Conservation (phyloP, 371 early-diverging fungal species). For the Rozella allomycis region DNA sequence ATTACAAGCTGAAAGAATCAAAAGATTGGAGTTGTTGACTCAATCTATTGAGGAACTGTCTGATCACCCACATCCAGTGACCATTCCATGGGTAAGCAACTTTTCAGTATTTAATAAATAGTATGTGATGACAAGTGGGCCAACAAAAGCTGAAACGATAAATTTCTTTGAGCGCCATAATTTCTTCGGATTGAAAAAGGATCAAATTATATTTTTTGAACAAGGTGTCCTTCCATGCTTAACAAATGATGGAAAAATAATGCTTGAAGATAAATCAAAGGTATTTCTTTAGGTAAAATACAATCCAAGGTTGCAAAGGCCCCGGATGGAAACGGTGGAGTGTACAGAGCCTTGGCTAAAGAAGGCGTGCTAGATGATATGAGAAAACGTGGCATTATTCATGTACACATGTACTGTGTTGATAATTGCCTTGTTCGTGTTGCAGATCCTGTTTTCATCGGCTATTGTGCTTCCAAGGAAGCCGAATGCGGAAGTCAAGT, state of each 20-base stretch:
- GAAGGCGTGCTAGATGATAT: conserved; percentile 54
- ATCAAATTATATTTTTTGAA: conserved; percentile 69
- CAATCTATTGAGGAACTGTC: too few species aligned
- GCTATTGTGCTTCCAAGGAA: conserved; percentile 50
- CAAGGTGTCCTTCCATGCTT: conserved; percentile 71
- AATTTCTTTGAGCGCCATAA: conserved; percentile 43
- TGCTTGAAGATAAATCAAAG: conserved; percentile 51
- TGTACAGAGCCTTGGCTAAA: conserved; percentile 54
- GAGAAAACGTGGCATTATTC: conserved; percentile 46
- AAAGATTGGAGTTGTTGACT: conserved; percentile 51
- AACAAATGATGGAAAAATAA: conserved; percentile 55
- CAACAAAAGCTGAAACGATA: conserved; percentile 56
- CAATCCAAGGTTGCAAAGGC: too few species aligned
- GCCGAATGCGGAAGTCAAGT: conserved; percentile 87
- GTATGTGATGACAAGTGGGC: conserved; percentile 88
- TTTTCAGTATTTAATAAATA: conserved; percentile 61
- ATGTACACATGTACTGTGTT: conserved; percentile 78
- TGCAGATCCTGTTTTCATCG: conserved; percentile 79
- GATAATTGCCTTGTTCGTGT: conserved; percentile 81
- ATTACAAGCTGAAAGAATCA: conserved; percentile 75
- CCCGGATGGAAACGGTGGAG: conserved; percentile 77
- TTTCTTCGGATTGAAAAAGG: conserved; percentile 56
- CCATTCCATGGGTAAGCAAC: too few species aligned
- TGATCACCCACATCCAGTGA: too few species aligned
- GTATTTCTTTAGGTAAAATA: too few species aligned